Percentiles rank a stretch among this genome's conserved stretches.
Evolutionary conservation across 208 protist genomes (phyloP).

Genomic region (Leishmania major): DNA sequence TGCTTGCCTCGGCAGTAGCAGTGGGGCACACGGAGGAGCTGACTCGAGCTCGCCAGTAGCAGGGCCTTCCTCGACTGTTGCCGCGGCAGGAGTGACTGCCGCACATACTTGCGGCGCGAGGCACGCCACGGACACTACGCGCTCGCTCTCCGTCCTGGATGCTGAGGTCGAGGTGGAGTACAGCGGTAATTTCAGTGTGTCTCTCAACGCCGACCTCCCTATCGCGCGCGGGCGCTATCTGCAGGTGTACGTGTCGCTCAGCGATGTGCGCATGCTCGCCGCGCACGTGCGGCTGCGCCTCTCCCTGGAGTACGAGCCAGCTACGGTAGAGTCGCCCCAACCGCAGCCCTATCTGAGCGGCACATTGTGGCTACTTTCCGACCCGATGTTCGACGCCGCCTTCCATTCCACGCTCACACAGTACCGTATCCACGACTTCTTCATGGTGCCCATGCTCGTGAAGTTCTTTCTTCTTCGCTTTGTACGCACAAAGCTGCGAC

Average conservation of each 20-base stretch:
- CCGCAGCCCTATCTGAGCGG: constrained; percentile 63
- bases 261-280: constrained; percentile 48
- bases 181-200: constrained; percentile 62
- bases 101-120: background rate
- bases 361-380: constrained; percentile 81
- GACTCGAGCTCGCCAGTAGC: background rate
- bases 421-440: constrained; percentile 69
- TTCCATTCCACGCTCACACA: constrained; percentile 67
- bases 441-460: constrained; percentile 60
- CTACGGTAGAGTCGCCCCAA: constrained; percentile 68
- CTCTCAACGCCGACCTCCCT: constrained; percentile 68
- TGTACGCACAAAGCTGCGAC: constrained; percentile 44
- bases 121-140: constrained; percentile 24
- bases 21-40: background rate
- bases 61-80: background rate
- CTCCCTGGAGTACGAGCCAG: constrained; percentile 59
- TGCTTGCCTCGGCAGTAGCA: background rate
- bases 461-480: constrained; percentile 78
- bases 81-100: background rate
- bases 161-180: constrained; percentile 85
- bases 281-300: constrained; percentile 59
- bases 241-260: constrained; percentile 68
- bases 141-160: constrained; percentile 51
- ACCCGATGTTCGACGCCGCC: constrained; percentile 78
- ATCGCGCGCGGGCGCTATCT: constrained; percentile 73